Base-by-base conservation (phyloP, 2,329 filamentous ascomycete genomes). In the Pezicula neosporulosa region DNA sequence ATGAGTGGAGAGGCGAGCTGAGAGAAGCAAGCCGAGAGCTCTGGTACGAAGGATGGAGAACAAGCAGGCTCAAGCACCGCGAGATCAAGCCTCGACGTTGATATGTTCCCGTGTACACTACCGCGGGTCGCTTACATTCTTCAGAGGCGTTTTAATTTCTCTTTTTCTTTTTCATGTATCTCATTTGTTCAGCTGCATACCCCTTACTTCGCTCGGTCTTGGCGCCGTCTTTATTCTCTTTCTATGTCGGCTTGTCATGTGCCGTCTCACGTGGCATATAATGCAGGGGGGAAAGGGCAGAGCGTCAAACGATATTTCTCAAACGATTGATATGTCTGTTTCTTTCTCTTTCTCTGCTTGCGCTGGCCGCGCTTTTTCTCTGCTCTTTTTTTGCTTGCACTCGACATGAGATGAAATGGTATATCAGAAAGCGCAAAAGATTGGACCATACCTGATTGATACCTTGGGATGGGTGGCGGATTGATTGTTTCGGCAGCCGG, bases 31-130 rank as follows among this genome's bases (percentile, higher is more conserved):
- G 90, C 68, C 83, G 90, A 50, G 91, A 96, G 66, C 82, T 91
- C 62, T 97, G 91, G 90, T 97, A 97, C 63, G 93, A 97, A 70
- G 86, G 89, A 62, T 97, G 93, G 94, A 85, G 94, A 71, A 97
- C 83, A 8, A 85, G 75, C 70, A 76, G 82, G 50, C 77, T 86
- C 44, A 65, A 66, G 55, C 59, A 62, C 52, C 58, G 60, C 45
- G 61, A 63, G 38, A 48, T 35, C 10, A 56, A 58, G 39, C 44
- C 54, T 19, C 59, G 52, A 56, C 52, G 60, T 58, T 64, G 50
- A 62, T 58, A 41, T 54, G 47, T 50, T 49, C 30, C 50, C 30
- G 9, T 50, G 38, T 49, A 42, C 50, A 51, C 49, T 54, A 46
- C 53, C 48, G 53, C 55, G 37, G 45, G 44, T 39, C 8, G 30